Conservation (phyloP, 306 rosid species). For the Potentilla sterilis region DNA sequence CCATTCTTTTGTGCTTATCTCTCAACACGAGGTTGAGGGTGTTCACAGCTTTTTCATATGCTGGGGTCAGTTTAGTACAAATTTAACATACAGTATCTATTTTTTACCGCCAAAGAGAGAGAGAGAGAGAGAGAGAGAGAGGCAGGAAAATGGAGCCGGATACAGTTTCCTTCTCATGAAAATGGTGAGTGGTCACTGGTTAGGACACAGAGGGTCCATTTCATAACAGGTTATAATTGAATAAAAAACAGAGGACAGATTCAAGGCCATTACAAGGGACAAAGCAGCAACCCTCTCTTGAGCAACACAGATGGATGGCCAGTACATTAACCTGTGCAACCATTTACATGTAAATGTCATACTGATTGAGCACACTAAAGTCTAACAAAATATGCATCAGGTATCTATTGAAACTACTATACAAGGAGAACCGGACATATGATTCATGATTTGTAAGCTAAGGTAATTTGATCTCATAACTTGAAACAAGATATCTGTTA, state of each 20-base stretch:
- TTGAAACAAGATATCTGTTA: neutral
- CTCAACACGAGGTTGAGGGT: constrained; percentile 15
- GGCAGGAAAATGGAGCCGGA: neutral
- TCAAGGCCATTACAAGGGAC: neutral
- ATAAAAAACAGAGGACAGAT: neutral
- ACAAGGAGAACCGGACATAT: neutral
- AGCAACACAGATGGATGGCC: neutral
- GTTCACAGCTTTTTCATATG: neutral
- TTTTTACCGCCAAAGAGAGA: neutral
- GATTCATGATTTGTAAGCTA: constrained; percentile 3
- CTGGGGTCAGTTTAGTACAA: neutral
- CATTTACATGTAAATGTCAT: neutral
- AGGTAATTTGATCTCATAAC: neutral
- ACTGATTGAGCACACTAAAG: neutral
- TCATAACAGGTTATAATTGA: neutral
- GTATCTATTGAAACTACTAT: neutral
- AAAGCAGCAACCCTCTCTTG: neutral
- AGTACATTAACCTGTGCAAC: neutral
- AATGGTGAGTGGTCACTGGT: neutral
- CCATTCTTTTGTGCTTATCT: constrained; percentile 21
- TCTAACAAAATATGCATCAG: constrained; percentile 1
- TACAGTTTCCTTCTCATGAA: neutral
- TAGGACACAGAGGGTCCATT: neutral
- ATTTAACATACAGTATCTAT: neutral
- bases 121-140: neutral